Percentiles rank a stretch among this genome's conserved stretches.
phyloP scores from a whole-genome alignment of 23 red algal genomes.

The Gracilaria caudata region DNA sequence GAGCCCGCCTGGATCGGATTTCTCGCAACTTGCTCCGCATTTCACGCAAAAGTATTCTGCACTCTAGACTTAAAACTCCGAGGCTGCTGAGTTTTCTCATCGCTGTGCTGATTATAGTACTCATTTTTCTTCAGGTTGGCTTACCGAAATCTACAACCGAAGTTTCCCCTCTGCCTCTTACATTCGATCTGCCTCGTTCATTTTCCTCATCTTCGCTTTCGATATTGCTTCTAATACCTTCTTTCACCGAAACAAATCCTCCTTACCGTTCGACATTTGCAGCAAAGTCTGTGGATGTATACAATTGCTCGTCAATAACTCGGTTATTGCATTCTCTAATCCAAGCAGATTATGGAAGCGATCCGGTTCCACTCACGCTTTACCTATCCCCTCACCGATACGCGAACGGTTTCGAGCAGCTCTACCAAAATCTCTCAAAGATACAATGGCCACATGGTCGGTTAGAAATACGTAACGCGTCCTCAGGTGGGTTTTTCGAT shows the following conservation, averaged over 20 bases:
- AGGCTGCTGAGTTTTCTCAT: not conserved
- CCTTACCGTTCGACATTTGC: not conserved
- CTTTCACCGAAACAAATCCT: conserved; percentile 13
- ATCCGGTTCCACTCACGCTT: conserved; percentile 7
- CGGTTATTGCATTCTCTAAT: conserved; percentile 39
- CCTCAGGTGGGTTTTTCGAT: conserved; percentile 59
- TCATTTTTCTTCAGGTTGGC: not conserved
- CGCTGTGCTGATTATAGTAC: conserved; percentile 2
- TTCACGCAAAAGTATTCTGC: conserved; percentile 14
- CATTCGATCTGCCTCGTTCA: not conserved
- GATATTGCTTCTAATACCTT: conserved; percentile 48
- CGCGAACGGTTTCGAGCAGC: not conserved
- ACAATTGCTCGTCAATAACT: conserved; percentile 22
- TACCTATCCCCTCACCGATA: conserved; percentile 29
- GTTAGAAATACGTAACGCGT: conserved; percentile 19
- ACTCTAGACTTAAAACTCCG: not conserved
- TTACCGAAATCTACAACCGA: not conserved
- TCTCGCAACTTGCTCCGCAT: conserved; percentile 38
- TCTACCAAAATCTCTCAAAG: not conserved
- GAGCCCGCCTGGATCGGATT: conserved; percentile 16
- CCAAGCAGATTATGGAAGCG: conserved; percentile 33
- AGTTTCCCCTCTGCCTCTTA: conserved; percentile 4
- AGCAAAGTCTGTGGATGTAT: conserved; percentile 6
- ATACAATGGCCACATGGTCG: conserved; percentile 63
- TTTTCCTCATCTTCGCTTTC: not conserved